Conservation (phyloP, 371 early-diverging fungal genomes). For the Mucor velutinosus region DNA sequence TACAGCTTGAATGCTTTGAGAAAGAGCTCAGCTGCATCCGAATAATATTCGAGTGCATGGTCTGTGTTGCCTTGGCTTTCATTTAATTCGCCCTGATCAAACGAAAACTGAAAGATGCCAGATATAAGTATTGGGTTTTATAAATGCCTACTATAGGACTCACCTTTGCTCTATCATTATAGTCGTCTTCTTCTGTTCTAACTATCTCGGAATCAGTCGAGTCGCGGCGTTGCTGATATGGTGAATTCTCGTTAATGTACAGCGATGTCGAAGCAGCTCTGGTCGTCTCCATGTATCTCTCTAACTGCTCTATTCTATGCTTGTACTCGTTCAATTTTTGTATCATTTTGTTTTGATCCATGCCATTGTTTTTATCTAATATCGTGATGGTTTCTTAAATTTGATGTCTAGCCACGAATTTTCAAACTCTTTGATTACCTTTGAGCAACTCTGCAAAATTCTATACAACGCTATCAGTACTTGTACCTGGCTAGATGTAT, state of each 20-base stretch:
- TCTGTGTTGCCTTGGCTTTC: slow-evolving; percentile 42
- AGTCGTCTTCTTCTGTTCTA: slow-evolving; percentile 29
- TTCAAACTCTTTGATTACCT: slow-evolving; percentile 2
- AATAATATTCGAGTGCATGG: slow-evolving; percentile 48
- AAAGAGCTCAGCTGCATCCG: slow-evolving; percentile 48
- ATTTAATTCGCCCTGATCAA: slow-evolving; percentile 46
- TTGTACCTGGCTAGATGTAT: neutral
- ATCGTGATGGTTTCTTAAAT: neutral
- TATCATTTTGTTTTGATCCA: slow-evolving; percentile 29
- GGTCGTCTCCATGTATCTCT: slow-evolving; percentile 24
- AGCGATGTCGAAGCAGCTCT: slow-evolving; percentile 16
- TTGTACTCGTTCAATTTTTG: slow-evolving; percentile 45
- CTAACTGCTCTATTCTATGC: slow-evolving; percentile 42
- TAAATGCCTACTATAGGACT: neutral
- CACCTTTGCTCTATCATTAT: slow-evolving; percentile 43
- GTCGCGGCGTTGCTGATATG: slow-evolving; percentile 29
- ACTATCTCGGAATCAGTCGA: slow-evolving; percentile 25
- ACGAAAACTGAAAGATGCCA: slow-evolving; percentile 22
- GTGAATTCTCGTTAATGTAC: slow-evolving; percentile 27
- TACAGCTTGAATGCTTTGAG: slow-evolving; percentile 41
- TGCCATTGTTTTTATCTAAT: slow-evolving; percentile 13
- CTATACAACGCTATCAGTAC: neutral
- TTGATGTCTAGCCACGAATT: neutral
- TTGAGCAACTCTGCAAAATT: slow-evolving; percentile 21
- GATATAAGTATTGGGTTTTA: neutral